Base-by-base conservation (phyloP, 1,139 yeast species). In the Citeromyces hawaiiensis region DNA sequence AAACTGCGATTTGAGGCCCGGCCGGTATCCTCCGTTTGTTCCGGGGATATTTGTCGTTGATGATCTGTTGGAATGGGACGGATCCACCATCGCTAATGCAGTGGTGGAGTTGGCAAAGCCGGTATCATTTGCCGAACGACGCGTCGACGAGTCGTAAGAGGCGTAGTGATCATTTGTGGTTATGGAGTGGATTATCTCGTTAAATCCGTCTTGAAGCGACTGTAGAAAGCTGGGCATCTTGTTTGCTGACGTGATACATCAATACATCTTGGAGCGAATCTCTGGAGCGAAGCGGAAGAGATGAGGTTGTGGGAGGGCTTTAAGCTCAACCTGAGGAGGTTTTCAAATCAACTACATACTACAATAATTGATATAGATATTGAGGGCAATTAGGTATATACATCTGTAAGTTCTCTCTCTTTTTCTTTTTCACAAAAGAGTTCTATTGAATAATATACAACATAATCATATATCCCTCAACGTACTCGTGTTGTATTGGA, bases 131-230 rank as follows among this genome's bases (percentile, higher is more conserved):
- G 27, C 23, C 41, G 19, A n/a, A 38, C 25, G 9, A 39, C 43
- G 4, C 39, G 35, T 16, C 42, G 43, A 13, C 39, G 72, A 60
- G 47, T 70, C 66, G 52, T 69, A 69, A 18, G 71, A 65, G 21
- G 81, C 81, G 51, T 74, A 74, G 53, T 74, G 80, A 49, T 74
- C 80, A n/a, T 70, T 71, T 3, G 81, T 74, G 11, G 79, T 72
- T 36, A 74, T 64, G 31, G 76, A 71, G 48, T 73, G 76, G 43
- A 72, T 58, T 48, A 73, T 72, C 31, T 75, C 67, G 42, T 57
- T 52, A 19, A 57, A 39, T 3, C 38, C 32, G 27, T 38, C 31
- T 27, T 38, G 42, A 9, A 38, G n/a, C 18, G 30, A 19, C 21
- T 38, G 36, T n/a, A 40, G 31, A 19, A 38, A 35, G 15, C 38